Conservation (phyloP, 495 filamentous ascomycete genomes). For the Podospora fimiseda region DNA sequence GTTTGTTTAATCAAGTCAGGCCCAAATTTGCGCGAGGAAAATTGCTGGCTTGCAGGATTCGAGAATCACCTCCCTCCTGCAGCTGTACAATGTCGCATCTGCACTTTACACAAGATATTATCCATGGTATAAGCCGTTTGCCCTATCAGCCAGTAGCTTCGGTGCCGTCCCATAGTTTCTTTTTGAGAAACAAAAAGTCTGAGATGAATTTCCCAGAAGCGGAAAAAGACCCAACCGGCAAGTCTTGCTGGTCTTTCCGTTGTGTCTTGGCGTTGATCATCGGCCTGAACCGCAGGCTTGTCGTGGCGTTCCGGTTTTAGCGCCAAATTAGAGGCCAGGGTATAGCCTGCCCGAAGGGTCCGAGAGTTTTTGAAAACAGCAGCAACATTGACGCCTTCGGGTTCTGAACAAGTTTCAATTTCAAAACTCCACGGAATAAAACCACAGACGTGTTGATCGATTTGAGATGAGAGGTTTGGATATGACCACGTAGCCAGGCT, state of each 20-base stretch:
- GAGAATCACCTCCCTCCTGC: background rate
- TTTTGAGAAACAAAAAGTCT: background rate
- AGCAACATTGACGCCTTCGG: too few species aligned
- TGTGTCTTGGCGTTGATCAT: conserved; percentile 26
- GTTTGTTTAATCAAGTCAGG: too few species aligned
- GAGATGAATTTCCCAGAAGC: conserved; percentile 5
- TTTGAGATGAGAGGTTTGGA: too few species aligned
- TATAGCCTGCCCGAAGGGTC: background rate
- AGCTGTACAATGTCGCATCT: conserved; percentile 1
- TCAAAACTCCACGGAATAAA: too few species aligned
- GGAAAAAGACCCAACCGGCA: conserved; percentile 6
- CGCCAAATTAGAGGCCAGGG: background rate
- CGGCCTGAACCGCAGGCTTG: conserved; percentile 18
- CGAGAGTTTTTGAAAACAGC: too few species aligned
- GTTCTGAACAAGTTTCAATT: too few species aligned
- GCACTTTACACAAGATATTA: background rate
- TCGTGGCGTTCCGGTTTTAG: background rate
- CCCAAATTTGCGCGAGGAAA: too few species aligned
- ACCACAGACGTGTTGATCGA: too few species aligned
- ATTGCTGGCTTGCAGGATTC: background rate
- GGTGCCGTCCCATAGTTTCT: background rate
- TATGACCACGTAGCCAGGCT: too few species aligned
- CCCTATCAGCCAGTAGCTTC: too few species aligned
- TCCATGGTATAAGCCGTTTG: too few species aligned
- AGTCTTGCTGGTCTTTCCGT: conserved; percentile 16